Percentiles rank a stretch among this genome's conserved stretches.
These are phyloP conservation scores for Aspergillus caelatus DNA, from an alignment of 2,329 filamentous ascomycete genomes.

Conservation along the genomic window DNA sequence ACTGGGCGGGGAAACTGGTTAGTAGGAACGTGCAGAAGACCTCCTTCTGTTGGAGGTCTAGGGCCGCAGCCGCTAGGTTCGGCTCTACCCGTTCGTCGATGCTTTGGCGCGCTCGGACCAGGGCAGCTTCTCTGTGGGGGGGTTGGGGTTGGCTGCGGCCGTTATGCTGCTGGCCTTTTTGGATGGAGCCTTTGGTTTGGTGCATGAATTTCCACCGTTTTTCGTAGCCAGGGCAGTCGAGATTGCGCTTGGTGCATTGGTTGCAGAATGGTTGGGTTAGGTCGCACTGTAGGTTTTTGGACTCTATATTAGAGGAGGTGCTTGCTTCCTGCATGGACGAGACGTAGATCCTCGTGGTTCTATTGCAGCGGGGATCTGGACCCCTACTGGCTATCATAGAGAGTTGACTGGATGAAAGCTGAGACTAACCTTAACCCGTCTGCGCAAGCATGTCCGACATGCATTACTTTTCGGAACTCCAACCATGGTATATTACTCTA, in stretches of 20 bases:
- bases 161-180: background rate
- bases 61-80: slow-evolving; percentile 9
- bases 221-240: slow-evolving; percentile 16
- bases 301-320: background rate
- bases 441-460: background rate
- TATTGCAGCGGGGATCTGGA: too few relatives aligned
- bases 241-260: slow-evolving; percentile 13
- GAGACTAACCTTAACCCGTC: background rate
- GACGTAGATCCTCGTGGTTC: background rate
- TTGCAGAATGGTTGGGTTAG: slow-evolving; percentile 2
- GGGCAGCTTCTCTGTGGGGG: background rate
- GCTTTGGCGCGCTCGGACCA: background rate
- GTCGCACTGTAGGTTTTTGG: background rate
- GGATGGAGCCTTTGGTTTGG: slow-evolving; percentile 1
- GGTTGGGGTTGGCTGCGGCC: background rate
- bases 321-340: background rate
- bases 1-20: slow-evolving; percentile 16
- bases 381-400: background rate
- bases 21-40: slow-evolving; percentile 15
- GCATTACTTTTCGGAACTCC: background rate
- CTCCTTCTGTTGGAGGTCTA: slow-evolving; percentile 17
- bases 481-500: background rate
- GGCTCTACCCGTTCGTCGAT: slow-evolving; percentile 17
- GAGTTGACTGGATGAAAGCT: background rate
- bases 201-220: slow-evolving; percentile 15